Percentiles rank a stretch among this genome's conserved stretches.
phyloP scores from a whole-genome alignment of 2,329 filamentous ascomycete genomes.

The Trichoderma sp. region DNA sequence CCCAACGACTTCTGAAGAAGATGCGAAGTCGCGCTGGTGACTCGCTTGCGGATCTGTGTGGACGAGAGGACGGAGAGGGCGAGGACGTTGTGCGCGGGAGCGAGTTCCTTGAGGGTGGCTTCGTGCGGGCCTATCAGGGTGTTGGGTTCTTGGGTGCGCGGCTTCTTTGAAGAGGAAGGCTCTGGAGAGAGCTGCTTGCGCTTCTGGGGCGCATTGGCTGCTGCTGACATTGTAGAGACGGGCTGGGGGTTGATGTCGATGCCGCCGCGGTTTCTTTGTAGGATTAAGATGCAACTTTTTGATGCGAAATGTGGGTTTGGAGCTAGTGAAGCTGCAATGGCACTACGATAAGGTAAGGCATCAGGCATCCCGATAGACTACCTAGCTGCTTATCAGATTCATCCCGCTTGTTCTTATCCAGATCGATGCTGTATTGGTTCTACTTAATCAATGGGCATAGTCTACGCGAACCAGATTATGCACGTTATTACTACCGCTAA shows the following conservation, averaged over 20 bases:
- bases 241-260: neutral
- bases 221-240: conserved; percentile 19
- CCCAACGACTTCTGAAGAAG: conserved; percentile 40
- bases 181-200: conserved; percentile 23
- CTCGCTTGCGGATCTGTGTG: conserved; percentile 60
- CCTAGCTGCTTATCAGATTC: too few relatives aligned
- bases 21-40: conserved; percentile 50
- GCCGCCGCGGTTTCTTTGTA: conserved; percentile 9
- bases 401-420: too few relatives aligned
- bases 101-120: conserved; percentile 48
- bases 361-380: too few relatives aligned
- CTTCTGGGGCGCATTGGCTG: conserved; percentile 24
- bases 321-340: conserved; percentile 11
- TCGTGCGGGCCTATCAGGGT: conserved; percentile 45
- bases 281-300: conserved; percentile 18
- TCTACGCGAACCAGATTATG: too few relatives aligned
- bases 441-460: too few relatives aligned
- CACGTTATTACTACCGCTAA: too few relatives aligned
- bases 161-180: conserved; percentile 20
- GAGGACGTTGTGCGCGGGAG: conserved; percentile 53
- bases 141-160: conserved; percentile 25
- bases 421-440: too few relatives aligned
- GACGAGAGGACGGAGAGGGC: conserved; percentile 61
- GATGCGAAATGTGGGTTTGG: conserved; percentile 18
- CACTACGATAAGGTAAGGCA: neutral